Evolutionary conservation across 1,284 basidiomycete species (phyloP).

Genomic region (Entoloma clypeatum): DNA sequence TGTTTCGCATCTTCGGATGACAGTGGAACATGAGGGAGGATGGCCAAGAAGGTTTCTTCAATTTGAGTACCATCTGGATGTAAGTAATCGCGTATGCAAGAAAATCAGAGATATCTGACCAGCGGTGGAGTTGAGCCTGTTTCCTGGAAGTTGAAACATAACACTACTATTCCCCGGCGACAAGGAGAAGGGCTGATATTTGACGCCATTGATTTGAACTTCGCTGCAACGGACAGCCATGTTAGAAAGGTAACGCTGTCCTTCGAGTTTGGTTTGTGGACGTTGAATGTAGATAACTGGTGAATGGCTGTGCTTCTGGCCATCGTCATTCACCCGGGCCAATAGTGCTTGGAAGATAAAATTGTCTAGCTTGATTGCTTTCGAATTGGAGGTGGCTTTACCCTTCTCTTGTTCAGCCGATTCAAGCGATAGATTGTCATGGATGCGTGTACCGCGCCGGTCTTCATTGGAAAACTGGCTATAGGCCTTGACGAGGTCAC

Average conservation of each 20-base stretch:
- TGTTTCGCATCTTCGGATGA: too few species aligned
- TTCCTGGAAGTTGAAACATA: neutral
- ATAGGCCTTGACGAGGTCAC: neutral
- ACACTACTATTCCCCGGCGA: neutral
- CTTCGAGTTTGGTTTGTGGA: constrained; percentile 1
- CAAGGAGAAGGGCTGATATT: neutral
- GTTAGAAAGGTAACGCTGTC: neutral
- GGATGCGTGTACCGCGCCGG: neutral
- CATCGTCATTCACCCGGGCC: neutral
- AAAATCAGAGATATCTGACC: too few species aligned
- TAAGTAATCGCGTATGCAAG: too few species aligned
- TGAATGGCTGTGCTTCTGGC: too few species aligned
- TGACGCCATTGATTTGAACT: neutral
- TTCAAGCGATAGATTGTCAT: constrained; percentile 1
- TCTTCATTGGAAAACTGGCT: constrained; percentile 1
- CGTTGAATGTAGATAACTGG: neutral
- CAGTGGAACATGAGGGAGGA: too few species aligned
- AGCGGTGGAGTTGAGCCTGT: too few species aligned
- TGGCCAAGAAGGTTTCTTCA: too few species aligned
- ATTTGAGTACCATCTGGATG: too few species aligned
- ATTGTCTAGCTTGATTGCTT: neutral
- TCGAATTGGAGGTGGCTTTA: neutral
- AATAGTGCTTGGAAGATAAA: neutral
- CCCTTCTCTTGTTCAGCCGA: neutral
- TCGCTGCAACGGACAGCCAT: neutral